Conservation (phyloP, 805 yeast genomes). For the Candida alai region DNA sequence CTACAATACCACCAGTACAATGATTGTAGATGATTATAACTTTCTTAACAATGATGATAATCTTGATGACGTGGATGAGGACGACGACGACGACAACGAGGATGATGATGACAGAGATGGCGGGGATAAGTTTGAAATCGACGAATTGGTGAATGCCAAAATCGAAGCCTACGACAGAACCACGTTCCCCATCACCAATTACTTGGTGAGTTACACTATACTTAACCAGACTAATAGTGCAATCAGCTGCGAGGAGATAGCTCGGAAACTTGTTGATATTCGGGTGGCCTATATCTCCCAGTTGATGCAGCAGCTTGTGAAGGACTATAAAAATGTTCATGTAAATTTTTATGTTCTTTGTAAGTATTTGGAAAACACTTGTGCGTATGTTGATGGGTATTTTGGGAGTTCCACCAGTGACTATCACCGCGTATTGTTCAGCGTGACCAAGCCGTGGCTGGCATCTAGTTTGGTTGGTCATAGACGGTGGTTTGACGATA, state of each 20-base stretch:
- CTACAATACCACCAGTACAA: too few relatives aligned
- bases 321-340: conserved; percentile 2
- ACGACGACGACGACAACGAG: conserved; percentile 8
- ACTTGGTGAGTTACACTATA: conserved; percentile 28
- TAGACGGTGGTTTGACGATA: conserved; percentile 28
- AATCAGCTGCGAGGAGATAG: conserved; percentile 17
- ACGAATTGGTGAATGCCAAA: conserved; percentile 6
- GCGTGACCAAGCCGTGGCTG: conserved; percentile 22
- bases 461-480: conserved; percentile 27
- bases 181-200: conserved; percentile 27
- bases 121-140: conserved; percentile 8
- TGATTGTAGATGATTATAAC: neutral
- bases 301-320: conserved; percentile 9
- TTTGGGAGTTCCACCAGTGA: conserved; percentile 15
- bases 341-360: conserved; percentile 27
- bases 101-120: conserved; percentile 3
- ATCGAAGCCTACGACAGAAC: conserved; percentile 10
- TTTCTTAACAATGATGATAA: conserved; percentile 13
- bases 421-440: conserved; percentile 1
- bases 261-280: conserved; percentile 20
- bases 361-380: conserved; percentile 33
- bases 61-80: conserved; percentile 13
- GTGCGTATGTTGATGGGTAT: conserved; percentile 20
- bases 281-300: conserved; percentile 18
- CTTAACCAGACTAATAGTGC: conserved; percentile 17